Evolutionary conservation across 1,139 yeast genomes (phyloP).

Genomic region (Geotrichum fermentans): DNA sequence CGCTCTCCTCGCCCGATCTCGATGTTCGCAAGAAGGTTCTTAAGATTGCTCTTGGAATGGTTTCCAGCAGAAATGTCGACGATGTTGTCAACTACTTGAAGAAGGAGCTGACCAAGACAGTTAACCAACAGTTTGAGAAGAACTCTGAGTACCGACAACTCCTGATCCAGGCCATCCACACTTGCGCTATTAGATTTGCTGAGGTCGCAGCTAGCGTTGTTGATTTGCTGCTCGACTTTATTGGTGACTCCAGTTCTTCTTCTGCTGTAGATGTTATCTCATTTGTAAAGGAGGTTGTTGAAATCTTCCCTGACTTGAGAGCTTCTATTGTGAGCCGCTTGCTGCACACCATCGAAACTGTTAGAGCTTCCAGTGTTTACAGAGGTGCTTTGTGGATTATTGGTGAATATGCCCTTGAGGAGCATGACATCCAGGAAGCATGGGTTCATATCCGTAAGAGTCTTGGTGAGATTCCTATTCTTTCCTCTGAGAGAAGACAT

Average conservation of each 20-base stretch:
- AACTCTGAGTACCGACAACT: slow-evolving; percentile 82
- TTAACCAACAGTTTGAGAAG: slow-evolving; percentile 62
- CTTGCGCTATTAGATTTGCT: slow-evolving; percentile 79
- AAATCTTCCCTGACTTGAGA: slow-evolving; percentile 81
- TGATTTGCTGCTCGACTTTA: slow-evolving; percentile 78
- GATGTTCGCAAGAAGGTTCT: slow-evolving; percentile 89
- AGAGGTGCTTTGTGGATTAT: slow-evolving; percentile 94
- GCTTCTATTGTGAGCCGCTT: slow-evolving; percentile 61
- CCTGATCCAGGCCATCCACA: slow-evolving; percentile 82
- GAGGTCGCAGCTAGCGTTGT: slow-evolving; percentile 92
- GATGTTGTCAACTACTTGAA: slow-evolving; percentile 88
- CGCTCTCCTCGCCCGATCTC: slow-evolving; percentile 79
- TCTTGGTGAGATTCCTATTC: slow-evolving; percentile 87
- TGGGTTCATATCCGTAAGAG: slow-evolving; percentile 84
- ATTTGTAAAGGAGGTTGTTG: slow-evolving; percentile 90
- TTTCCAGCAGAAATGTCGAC: slow-evolving; percentile 85
- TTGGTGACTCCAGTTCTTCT: slow-evolving; percentile 74
- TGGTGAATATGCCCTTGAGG: slow-evolving; percentile 83
- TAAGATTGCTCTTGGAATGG: slow-evolving; percentile 72
- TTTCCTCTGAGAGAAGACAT: slow-evolving; percentile 61
- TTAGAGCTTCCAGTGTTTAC: slow-evolving; percentile 84
- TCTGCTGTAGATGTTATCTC: slow-evolving; percentile 88
- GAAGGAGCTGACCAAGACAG: slow-evolving; percentile 79
- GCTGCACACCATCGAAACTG: slow-evolving; percentile 55
- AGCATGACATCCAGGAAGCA: slow-evolving; percentile 67